Conservation (phyloP, 257 asterid species). For the Rehmannia glutinosa region DNA sequence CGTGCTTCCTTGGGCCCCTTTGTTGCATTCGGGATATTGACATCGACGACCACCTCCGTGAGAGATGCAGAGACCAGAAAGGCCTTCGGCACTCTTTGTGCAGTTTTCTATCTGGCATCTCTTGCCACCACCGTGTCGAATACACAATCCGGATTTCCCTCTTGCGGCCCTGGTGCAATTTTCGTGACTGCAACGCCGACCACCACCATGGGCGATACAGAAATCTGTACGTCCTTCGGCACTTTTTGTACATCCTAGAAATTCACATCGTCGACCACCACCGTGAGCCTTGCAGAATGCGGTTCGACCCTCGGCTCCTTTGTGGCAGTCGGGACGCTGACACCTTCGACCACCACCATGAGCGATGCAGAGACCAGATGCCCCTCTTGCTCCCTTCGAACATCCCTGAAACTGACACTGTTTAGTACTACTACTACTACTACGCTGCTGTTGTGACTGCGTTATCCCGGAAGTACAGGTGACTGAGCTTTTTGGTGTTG, state of each 20-base stretch:
- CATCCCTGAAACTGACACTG: slow-evolving; percentile 88
- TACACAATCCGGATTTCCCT: slow-evolving; percentile 88
- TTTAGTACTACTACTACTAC: slow-evolving; percentile 45
- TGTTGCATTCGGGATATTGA: slow-evolving; percentile 56
- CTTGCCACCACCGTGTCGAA: slow-evolving; percentile 97
- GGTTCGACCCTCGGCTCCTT: slow-evolving; percentile 96
- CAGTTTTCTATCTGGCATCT: slow-evolving; percentile 84
- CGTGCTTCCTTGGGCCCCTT: slow-evolving; percentile 95
- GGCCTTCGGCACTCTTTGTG: slow-evolving; percentile 89
- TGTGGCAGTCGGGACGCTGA: slow-evolving; percentile 75
- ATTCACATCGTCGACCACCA: slow-evolving; percentile 90
- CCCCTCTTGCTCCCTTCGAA: slow-evolving; percentile 89
- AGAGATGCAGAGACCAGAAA: slow-evolving; percentile 92
- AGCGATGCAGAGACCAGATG: slow-evolving; percentile 89
- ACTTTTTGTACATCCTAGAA: slow-evolving; percentile 85
- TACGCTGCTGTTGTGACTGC: slow-evolving; percentile 56
- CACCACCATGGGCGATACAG: slow-evolving; percentile 96
- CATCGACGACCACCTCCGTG: slow-evolving; percentile 97
- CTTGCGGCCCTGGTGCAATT: slow-evolving; percentile 82
- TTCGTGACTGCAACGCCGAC: slow-evolving; percentile 73
- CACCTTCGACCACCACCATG: slow-evolving; percentile 98
- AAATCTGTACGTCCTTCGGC: slow-evolving; percentile 92
- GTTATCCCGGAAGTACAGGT: slow-evolving; percentile 98
- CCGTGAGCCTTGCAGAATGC: slow-evolving; percentile 98
- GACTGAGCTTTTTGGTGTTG: slow-evolving; percentile 82